Base-by-base conservation (phyloP, 108 stramenopile species). In the Conticribra weissflogii region DNA sequence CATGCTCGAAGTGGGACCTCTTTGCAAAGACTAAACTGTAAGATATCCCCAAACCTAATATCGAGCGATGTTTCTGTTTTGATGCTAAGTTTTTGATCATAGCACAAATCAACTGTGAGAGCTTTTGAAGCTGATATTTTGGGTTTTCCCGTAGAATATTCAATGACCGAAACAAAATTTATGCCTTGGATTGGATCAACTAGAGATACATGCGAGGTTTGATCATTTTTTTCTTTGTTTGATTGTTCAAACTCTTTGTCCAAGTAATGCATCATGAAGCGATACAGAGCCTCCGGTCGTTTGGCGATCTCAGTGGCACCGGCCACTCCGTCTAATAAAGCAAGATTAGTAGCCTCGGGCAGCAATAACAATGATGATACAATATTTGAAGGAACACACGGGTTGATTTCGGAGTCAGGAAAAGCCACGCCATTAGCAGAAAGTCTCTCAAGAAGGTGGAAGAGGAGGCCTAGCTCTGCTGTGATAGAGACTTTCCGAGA, bases 211-310 rank as follows among this genome's bases (percentile, higher is more conserved):
- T 25, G 60, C 15, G 36, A 41, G 8, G 36, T 41, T 12, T 27
- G 31, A 32, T 46, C 31, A 46, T 56, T 31, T 27, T 78, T 18
- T 76, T 76, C 31, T 76, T n/a, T 63, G 4, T 49, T 48, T 28
- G 65, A 30, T 58, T 72, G 77, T 18, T 27, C 61, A 18, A 86
- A 61, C 50, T 92, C 91, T 68, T 84, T 85, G 58, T 89, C 87
- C 14, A 92, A 27, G 44, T 92, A 89, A 63, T 92, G 87, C 19
- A 87, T 69, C 32, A 95, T 44, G 50, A 95, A 95, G 4, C 91
- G 79, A 77, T 91, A 95, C 28, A 95, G 86, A 18, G 94, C 89
- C 63, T 92, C 91, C 2, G 91, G 88, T 41, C 90, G 59, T 47
- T 88, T 74, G n/a, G 91, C 85, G 17, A 65, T 70, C 18, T 87